phyloP scores from a whole-genome alignment of 805 yeast species.

The Kodamaea jinghongensis region DNA sequence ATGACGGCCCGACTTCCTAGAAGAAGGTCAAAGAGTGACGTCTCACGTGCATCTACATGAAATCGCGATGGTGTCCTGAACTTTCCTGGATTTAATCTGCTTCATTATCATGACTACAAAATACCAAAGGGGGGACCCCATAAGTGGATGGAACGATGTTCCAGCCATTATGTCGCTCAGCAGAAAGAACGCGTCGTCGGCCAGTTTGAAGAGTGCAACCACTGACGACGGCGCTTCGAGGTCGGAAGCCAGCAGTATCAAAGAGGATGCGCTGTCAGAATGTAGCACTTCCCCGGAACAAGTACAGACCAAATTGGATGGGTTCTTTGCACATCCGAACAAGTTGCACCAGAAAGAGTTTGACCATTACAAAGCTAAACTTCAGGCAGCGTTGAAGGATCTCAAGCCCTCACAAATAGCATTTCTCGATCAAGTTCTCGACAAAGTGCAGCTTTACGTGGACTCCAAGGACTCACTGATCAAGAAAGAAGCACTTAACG shows the following conservation, averaged over 20 bases:
- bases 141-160: constrained; percentile 56
- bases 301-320: constrained; percentile 14
- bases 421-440: constrained; percentile 16
- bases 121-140: constrained; percentile 36
- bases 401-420: constrained; percentile 3
- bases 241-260: neutral
- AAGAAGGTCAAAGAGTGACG: too few relatives aligned
- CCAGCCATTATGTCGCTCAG: constrained; percentile 34
- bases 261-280: too few relatives aligned
- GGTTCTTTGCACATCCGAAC: constrained; percentile 24
- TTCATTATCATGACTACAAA: constrained; percentile 26
- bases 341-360: constrained; percentile 42
- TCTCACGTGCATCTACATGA: too few relatives aligned
- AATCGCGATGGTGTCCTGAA: too few relatives aligned
- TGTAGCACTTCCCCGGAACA: neutral
- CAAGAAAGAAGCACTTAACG: constrained; percentile 25
- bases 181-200: constrained; percentile 9
- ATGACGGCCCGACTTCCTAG: too few relatives aligned
- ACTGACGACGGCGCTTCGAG: neutral
- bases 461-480: constrained; percentile 3
- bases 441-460: neutral
- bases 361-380: constrained; percentile 41
- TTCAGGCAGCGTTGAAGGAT: constrained; percentile 15
- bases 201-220: constrained; percentile 1
- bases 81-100: too few relatives aligned